Conservation (phyloP, 306 rosid genomes). For the Trichosanthes truncata region DNA sequence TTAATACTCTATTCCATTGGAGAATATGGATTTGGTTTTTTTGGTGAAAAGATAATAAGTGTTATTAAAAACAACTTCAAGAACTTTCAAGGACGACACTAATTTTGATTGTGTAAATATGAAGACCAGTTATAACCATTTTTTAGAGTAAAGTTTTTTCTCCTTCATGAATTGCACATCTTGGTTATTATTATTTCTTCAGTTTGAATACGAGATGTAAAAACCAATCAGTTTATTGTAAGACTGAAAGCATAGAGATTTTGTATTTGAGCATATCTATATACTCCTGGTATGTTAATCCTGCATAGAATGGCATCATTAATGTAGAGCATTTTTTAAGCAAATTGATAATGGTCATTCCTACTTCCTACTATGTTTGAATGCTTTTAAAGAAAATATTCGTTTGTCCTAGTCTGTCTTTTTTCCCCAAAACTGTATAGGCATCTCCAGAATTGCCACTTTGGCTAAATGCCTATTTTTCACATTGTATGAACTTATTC, state of each 20-base stretch:
- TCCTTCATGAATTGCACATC: not conserved
- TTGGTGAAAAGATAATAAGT: not conserved
- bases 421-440: not conserved
- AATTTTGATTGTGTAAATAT: not conserved
- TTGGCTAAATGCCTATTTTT: not conserved
- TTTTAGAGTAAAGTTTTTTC: not conserved
- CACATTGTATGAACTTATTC: not conserved
- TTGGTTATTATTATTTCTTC: not conserved
- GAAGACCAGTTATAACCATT: not conserved
- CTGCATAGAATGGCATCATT: not conserved
- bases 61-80: not conserved
- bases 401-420: not conserved
- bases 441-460: not conserved
- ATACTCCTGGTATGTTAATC: not conserved
- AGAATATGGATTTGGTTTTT: not conserved
- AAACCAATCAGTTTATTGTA: not conserved
- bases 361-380: not conserved
- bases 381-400: not conserved
- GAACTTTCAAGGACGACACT: not conserved
- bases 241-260: not conserved
- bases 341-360: not conserved
- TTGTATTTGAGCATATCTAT: not conserved
- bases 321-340: not conserved
- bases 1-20: not conserved
- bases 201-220: not conserved